Evolutionary conservation across 2,329 filamentous ascomycete genomes (phyloP).

Genomic region (Xylaria sp.): DNA sequence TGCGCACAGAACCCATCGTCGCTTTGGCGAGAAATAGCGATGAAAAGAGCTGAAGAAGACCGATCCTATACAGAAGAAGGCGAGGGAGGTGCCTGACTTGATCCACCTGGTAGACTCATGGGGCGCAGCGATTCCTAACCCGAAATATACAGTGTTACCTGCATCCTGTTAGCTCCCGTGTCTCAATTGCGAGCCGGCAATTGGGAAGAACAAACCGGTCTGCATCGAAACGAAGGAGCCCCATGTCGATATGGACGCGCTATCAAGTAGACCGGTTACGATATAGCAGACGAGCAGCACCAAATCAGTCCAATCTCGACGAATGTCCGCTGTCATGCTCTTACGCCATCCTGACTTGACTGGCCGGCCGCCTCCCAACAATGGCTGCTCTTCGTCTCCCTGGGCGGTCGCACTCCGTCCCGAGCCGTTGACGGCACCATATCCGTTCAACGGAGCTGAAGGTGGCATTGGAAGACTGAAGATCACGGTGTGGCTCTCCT

Average conservation of each 20-base stretch:
- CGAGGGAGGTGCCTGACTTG: slow-evolving; percentile 77
- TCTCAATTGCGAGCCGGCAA: background rate
- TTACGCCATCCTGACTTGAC: slow-evolving; percentile 47
- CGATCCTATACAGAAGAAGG: slow-evolving; percentile 77
- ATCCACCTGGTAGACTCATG: slow-evolving; percentile 69
- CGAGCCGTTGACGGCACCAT: slow-evolving; percentile 42
- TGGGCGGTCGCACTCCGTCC: slow-evolving; percentile 24
- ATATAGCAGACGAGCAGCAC: slow-evolving; percentile 78
- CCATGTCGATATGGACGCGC: slow-evolving; percentile 80
- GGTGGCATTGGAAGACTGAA: slow-evolving; percentile 22
- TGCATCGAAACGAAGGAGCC: slow-evolving; percentile 87
- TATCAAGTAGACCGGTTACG: slow-evolving; percentile 82
- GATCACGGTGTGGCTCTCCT: background rate
- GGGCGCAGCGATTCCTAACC: slow-evolving; percentile 74
- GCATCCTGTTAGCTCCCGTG: slow-evolving; percentile 20
- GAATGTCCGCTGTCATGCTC: slow-evolving; percentile 60
- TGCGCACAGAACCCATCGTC: slow-evolving; percentile 71
- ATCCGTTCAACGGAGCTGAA: slow-evolving; percentile 44
- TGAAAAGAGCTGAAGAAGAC: slow-evolving; percentile 78
- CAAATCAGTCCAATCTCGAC: slow-evolving; percentile 72
- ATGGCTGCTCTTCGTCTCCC: slow-evolving; percentile 50
- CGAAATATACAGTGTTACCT: slow-evolving; percentile 83
- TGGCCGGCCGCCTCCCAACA: slow-evolving; percentile 41
- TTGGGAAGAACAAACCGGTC: slow-evolving; percentile 64
- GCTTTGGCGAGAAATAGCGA: slow-evolving; percentile 68